These are phyloP conservation scores for Brasilioporus rufonigricans DNA, from an alignment of 768 basidiomycete genomes.

Conservation along the genomic window DNA sequence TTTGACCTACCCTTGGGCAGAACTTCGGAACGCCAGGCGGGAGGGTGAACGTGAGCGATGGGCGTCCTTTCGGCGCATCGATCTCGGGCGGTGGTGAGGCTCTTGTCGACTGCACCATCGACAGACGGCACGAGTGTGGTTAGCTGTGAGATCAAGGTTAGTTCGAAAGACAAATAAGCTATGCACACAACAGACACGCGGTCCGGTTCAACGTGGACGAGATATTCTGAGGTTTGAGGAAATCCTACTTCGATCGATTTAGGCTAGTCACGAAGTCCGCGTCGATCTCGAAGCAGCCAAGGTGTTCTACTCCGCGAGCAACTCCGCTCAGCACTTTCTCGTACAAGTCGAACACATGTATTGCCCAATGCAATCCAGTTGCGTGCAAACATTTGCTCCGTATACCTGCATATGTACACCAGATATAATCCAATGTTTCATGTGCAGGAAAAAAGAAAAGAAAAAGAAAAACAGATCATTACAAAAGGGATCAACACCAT, in stretches of 20 bases:
- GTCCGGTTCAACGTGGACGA: not conserved
- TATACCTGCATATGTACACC: not conserved
- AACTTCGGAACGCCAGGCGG: slow-evolving; percentile 12
- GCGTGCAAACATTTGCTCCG: not conserved
- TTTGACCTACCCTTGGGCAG: slow-evolving; percentile 25
- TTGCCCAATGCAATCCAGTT: slow-evolving; percentile 1
- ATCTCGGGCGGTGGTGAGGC: not conserved
- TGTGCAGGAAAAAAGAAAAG: not conserved
- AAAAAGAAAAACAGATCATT: no score
- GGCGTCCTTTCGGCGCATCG: not conserved
- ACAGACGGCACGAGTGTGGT: not conserved
- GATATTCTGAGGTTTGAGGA: not conserved
- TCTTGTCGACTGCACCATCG: slow-evolving; percentile 8
- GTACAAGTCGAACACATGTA: no score
- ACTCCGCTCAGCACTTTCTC: not conserved
- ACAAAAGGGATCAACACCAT: no score
- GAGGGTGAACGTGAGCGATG: slow-evolving; percentile 22
- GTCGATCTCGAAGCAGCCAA: slow-evolving; percentile 13
- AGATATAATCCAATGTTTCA: not conserved
- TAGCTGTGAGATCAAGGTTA: not conserved
- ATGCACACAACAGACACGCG: not conserved
- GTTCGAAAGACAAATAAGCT: not conserved
- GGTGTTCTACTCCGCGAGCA: slow-evolving; percentile 16
- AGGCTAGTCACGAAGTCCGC: not conserved
- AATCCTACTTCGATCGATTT: not conserved